Evolutionary conservation across 805 yeast species (phyloP).

Genomic region (Grigorovia jiainica): DNA sequence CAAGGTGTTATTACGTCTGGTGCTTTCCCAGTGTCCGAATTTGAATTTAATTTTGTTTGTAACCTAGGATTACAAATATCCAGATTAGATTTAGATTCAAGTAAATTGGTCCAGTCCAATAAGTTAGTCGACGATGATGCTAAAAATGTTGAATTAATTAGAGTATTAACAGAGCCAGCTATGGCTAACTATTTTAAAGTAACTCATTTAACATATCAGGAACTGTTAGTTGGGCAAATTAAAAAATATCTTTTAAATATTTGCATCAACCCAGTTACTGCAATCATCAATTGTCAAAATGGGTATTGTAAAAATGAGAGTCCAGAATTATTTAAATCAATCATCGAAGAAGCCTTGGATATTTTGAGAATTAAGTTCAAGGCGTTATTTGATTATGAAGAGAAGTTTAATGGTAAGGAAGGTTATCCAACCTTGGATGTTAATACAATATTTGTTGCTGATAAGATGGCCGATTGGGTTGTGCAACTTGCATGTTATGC

Average conservation of each 20-base stretch:
- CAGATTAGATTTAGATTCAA: conserved; percentile 35
- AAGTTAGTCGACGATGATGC: conserved; percentile 8
- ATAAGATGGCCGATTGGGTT: conserved; percentile 29
- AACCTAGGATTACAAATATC: conserved; percentile 54
- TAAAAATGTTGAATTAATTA: conserved; percentile 20
- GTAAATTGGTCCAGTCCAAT: conserved; percentile 15
- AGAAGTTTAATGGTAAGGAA: conserved; percentile 9
- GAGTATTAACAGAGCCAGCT: conserved; percentile 17
- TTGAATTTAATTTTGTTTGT: conserved; percentile 53
- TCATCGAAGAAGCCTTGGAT: conserved; percentile 29
- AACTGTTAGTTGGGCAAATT: conserved; percentile 49
- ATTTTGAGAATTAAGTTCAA: conserved; percentile 23
- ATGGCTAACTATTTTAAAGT: conserved; percentile 24
- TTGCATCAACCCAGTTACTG: conserved; percentile 77
- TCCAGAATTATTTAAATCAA: conserved; percentile 24
- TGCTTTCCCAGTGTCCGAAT: conserved; percentile 43
- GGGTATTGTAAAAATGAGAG: conserved; percentile 59
- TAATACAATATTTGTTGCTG: conserved; percentile 22
- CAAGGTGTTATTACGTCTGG: conserved; percentile 85
- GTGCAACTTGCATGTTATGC: conserved; percentile 34
- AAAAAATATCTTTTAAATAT: conserved; percentile 73
- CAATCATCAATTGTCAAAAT: conserved; percentile 66
- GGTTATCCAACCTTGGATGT: conserved; percentile 24
- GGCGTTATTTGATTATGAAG: conserved; percentile 23
- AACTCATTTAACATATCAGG: conserved; percentile 33